Conservation (phyloP, 179 eudicot species). For the Monotropa hypopitys region DNA sequence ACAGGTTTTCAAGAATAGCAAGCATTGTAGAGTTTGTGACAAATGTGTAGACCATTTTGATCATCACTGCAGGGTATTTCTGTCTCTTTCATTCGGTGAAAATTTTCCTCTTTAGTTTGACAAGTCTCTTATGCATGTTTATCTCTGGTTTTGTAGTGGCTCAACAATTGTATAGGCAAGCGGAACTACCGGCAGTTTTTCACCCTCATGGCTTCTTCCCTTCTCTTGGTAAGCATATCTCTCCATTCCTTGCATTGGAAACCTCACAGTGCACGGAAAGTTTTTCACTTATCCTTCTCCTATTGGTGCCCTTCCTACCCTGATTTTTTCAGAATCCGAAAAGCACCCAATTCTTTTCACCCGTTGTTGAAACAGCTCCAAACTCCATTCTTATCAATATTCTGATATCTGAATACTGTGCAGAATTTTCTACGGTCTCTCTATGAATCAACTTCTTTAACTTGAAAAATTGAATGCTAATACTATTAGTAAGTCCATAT, state of each 20-base stretch:
- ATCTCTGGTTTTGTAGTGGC: constrained; percentile 57
- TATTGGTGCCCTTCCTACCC: neutral
- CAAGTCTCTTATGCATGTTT: constrained; percentile 7
- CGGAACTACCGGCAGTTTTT: constrained; percentile 86
- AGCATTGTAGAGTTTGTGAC: constrained; percentile 99
- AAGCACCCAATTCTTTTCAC: neutral
- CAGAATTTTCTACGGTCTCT: neutral
- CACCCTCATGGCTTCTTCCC: constrained; percentile 84
- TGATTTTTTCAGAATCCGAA: neutral
- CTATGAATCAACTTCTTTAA: neutral
- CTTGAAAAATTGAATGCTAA: neutral
- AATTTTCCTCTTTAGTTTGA: constrained; percentile 5
- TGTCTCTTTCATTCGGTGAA: neutral
- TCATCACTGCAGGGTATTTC: constrained; percentile 96
- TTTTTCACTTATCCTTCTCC: neutral
- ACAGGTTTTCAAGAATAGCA: constrained; percentile 98
- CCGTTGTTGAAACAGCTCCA: neutral
- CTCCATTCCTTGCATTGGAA: constrained; percentile 5
- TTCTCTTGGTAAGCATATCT: constrained; percentile 60
- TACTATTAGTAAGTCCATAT: neutral
- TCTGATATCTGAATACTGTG: neutral
- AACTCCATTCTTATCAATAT: neutral
- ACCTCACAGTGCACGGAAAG: neutral
- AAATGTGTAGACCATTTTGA: constrained; percentile 90
- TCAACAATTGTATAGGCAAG: constrained; percentile 96